A percentile compares a stretch with the other conserved stretches of the same genome.
phyloP scores from a whole-genome alignment of 768 basidiomycete genomes.

The Amanita rubescens region DNA sequence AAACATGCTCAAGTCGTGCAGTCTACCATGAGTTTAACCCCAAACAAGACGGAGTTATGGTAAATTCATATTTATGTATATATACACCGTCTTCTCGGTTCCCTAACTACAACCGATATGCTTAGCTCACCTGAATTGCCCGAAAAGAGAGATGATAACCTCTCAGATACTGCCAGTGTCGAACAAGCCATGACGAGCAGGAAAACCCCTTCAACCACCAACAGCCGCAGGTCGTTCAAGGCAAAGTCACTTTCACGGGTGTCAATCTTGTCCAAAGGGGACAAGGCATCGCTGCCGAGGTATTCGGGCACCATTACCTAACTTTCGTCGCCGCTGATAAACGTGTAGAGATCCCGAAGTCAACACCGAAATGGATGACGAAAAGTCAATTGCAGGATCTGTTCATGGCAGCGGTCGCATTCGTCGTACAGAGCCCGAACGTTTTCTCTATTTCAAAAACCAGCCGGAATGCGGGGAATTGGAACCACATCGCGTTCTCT shows the following conservation, averaged over 20 bases:
- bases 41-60: constrained; percentile 9
- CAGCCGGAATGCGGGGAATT: constrained; percentile 50
- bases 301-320: neutral
- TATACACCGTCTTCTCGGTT: neutral
- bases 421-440: constrained; percentile 54
- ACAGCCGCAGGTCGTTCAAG: neutral
- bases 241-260: neutral
- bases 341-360: constrained; percentile 17
- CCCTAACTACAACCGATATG: neutral
- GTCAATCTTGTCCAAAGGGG: neutral
- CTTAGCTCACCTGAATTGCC: neutral
- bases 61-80: too few species aligned
- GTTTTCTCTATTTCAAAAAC: constrained; percentile 56
- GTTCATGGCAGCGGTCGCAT: constrained; percentile 31
- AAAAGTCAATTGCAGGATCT: constrained; percentile 55
- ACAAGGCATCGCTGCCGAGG: neutral
- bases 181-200: neutral
- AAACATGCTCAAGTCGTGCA: constrained; percentile 3
- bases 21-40: neutral
- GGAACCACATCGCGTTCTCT: constrained; percentile 52
- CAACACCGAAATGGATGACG: constrained; percentile 30
- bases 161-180: neutral
- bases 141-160: neutral
- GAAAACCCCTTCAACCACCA: neutral
- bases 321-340: constrained; percentile 7